Percentiles rank a stretch among this genome's conserved stretches.
Evolutionary conservation across 306 rosid genomes (phyloP).

Genomic region (Quercus berberidifolia): DNA sequence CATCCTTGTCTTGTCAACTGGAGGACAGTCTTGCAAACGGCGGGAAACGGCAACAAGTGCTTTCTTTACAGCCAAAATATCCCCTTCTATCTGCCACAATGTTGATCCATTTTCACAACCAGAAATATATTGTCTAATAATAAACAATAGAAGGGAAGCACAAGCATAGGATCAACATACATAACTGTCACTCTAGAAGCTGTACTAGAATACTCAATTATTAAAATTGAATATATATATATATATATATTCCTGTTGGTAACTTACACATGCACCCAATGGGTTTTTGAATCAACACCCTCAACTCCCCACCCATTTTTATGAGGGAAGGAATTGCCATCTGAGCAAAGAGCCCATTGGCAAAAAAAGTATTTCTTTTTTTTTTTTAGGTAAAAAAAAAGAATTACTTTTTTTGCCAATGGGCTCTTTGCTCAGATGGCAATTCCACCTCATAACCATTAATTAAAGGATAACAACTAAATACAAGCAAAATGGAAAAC

Average conservation of each 20-base stretch:
- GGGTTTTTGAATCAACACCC: not conserved
- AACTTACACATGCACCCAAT: too few species aligned
- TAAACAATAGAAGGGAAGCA: slow-evolving; percentile 1
- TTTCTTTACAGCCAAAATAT: slow-evolving; percentile 69
- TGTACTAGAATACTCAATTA: slow-evolving; percentile 6
- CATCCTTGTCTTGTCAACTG: slow-evolving; percentile 46
- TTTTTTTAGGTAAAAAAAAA: not conserved
- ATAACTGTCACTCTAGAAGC: not conserved
- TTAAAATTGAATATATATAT: not conserved
- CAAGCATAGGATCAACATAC: not conserved
- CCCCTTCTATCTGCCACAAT: slow-evolving; percentile 85
- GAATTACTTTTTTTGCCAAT: too few species aligned
- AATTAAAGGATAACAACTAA: not conserved
- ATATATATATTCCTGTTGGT: too few species aligned
- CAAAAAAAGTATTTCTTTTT: not conserved
- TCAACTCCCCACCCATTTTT: not conserved
- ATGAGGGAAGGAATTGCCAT: too few species aligned
- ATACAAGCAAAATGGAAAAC: not conserved
- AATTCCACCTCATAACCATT: not conserved
- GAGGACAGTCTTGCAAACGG: slow-evolving; percentile 66
- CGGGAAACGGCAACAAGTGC: slow-evolving; percentile 83
- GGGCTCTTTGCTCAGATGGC: too few species aligned
- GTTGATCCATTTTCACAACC: slow-evolving; percentile 9
- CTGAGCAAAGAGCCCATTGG: too few species aligned
- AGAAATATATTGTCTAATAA: not conserved